These are phyloP conservation scores for Pythium angustatum DNA, from an alignment of 352 stramenopile genomes.

Conservation along the genomic window DNA sequence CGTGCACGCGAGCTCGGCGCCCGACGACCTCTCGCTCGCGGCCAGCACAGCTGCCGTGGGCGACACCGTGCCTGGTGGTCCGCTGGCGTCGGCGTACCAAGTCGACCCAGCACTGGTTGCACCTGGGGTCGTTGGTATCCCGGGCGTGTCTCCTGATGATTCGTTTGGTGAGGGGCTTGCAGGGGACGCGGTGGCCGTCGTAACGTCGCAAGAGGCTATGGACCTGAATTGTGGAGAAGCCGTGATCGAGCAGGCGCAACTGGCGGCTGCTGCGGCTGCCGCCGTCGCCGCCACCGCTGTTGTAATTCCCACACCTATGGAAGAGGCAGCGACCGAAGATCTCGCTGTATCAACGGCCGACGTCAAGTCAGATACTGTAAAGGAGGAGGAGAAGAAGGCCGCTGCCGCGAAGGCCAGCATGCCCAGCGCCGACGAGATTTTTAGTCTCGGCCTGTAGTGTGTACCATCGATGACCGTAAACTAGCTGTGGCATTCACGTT, in stretches of 20 bases:
- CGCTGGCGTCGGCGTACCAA: conserved; percentile 32
- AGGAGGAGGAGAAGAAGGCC: conserved; percentile 11
- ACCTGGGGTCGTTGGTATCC: conserved; percentile 2
- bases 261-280: conserved; percentile 1
- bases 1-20: conserved; percentile 28
- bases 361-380: conserved; percentile 5
- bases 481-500: conserved; percentile 5
- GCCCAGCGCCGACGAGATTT: conserved; percentile 71
- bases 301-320: not conserved
- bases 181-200: not conserved
- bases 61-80: conserved; percentile 31
- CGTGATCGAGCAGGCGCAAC: conserved; percentile 14
- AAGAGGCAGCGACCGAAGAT: not conserved
- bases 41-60: conserved; percentile 27
- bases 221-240: conserved; percentile 31
- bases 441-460: conserved; percentile 68
- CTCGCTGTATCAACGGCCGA: not conserved
- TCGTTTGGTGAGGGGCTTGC: conserved; percentile 13
- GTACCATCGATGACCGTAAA: not conserved
- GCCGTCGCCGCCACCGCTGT: not conserved
- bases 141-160: not conserved
- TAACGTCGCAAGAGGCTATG: conserved; percentile 2
- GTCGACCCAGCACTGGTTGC: conserved; percentile 13
- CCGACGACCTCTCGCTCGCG: conserved; percentile 23
- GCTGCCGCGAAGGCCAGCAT: conserved; percentile 15